Conservation (phyloP, 2,329 filamentous ascomycete species). For the Metarhizium rileyi region DNA sequence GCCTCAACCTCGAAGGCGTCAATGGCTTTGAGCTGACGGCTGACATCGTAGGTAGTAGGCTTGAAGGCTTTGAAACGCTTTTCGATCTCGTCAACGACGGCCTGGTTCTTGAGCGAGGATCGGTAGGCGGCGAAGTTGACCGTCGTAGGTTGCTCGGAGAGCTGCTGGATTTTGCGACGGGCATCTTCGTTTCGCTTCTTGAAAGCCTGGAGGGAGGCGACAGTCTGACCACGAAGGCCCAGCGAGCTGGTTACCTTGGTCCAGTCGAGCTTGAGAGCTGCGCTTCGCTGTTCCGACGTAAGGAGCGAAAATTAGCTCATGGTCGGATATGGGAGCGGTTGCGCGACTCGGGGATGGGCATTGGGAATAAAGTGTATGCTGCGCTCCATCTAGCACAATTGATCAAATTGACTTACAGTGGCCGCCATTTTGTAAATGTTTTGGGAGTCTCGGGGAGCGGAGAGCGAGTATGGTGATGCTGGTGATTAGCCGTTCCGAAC, state of each 20-base stretch:
- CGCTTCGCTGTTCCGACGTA: constrained; percentile 64
- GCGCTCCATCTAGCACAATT: neutral
- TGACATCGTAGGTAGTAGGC: constrained; percentile 86
- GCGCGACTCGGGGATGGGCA: neutral
- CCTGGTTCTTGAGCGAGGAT: constrained; percentile 86
- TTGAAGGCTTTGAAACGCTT: constrained; percentile 87
- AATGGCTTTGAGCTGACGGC: constrained; percentile 93
- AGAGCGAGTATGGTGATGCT: constrained; percentile 38
- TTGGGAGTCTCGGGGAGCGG: constrained; percentile 36
- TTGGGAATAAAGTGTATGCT: neutral
- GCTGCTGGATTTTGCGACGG: constrained; percentile 80
- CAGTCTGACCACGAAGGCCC: constrained; percentile 91
- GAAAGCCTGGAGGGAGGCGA: constrained; percentile 83
- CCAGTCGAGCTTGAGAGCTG: constrained; percentile 99
- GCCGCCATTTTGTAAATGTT: constrained; percentile 50
- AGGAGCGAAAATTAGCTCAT: constrained; percentile 46
- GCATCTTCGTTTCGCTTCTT: constrained; percentile 99
- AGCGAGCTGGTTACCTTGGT: constrained; percentile 87
- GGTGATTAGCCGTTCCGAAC: constrained; percentile 38
- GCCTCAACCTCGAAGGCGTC: constrained; percentile 97
- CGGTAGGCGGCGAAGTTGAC: constrained; percentile 96
- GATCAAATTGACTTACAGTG: constrained; percentile 45
- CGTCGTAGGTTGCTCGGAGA: constrained; percentile 73
- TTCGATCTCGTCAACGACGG: constrained; percentile 94
- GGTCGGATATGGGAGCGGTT: constrained; percentile 1